Evolutionary conservation across 2,329 filamentous ascomycete genomes (phyloP).

Genomic region (Xylaria sp.): DNA sequence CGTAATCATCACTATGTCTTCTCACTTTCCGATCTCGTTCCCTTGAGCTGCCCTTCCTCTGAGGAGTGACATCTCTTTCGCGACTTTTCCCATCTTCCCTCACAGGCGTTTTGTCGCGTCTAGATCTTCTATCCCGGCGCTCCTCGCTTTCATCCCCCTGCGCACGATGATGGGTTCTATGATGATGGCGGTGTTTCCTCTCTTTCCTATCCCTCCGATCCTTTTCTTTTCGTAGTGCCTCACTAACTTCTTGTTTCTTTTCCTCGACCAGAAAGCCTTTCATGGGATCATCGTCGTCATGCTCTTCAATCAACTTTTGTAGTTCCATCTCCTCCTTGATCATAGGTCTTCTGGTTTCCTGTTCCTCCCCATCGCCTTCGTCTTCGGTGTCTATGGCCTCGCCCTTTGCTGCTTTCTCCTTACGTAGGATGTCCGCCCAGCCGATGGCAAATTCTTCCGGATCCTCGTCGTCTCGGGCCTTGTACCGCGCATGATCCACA

Average conservation of each 20-base stretch:
- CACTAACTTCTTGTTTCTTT: slow-evolving; percentile 88
- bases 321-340: slow-evolving; percentile 86
- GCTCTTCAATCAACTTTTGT: slow-evolving; percentile 76
- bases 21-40: slow-evolving; percentile 48
- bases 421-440: slow-evolving; percentile 68
- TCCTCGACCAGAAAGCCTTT: slow-evolving; percentile 88
- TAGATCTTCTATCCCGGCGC: slow-evolving; percentile 49
- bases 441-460: slow-evolving; percentile 67
- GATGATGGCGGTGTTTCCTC: slow-evolving; percentile 54
- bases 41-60: slow-evolving; percentile 43
- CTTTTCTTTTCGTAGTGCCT: slow-evolving; percentile 66
- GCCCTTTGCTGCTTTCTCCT: slow-evolving; percentile 56
- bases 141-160: slow-evolving; percentile 46
- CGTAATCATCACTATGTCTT: slow-evolving; percentile 46
- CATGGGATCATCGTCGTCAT: slow-evolving; percentile 98
- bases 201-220: slow-evolving; percentile 61
- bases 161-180: slow-evolving; percentile 59
- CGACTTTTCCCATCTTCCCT: slow-evolving; percentile 38
- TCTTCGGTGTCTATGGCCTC: slow-evolving; percentile 52
- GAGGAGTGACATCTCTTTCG: slow-evolving; percentile 46
- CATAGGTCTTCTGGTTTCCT: slow-evolving; percentile 63
- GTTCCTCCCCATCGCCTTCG: slow-evolving; percentile 54
- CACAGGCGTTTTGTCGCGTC: slow-evolving; percentile 52
- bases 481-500: slow-evolving; percentile 94
- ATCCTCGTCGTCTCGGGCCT: slow-evolving; percentile 82